Evolutionary conservation across 208 protist genomes (phyloP).

Genomic region (Crithidia sp.): DNA sequence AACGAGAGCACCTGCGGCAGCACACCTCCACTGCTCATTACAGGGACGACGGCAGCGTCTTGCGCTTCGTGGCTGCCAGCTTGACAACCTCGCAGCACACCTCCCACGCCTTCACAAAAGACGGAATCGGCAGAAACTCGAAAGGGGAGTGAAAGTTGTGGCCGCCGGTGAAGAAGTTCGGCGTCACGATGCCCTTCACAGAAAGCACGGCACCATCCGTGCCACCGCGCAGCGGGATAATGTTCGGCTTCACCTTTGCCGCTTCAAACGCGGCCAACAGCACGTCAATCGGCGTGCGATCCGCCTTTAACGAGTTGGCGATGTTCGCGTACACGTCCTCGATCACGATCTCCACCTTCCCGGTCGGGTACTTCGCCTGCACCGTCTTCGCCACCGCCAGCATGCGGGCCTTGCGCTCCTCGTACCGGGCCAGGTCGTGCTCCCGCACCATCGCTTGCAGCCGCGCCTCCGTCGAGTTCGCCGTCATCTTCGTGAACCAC

Average conservation of each 20-base stretch:
- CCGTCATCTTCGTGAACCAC: conserved; percentile 76
- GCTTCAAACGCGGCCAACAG: conserved; percentile 63
- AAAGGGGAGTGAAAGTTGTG: conserved; percentile 89
- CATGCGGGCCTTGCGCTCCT: conserved; percentile 56
- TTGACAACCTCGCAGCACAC: conserved; percentile 74
- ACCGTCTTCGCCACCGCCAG: conserved; percentile 54
- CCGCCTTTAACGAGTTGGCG: conserved; percentile 56
- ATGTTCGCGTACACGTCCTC: conserved; percentile 84
- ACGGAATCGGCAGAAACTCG: conserved; percentile 83
- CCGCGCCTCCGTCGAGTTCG: conserved; percentile 51
- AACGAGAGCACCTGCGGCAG: too few relatives aligned
- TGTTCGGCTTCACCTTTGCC: conserved; percentile 69
- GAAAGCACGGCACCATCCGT: conserved; percentile 85
- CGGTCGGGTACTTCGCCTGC: conserved; percentile 65
- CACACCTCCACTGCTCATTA: neutral
- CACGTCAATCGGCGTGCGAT: conserved; percentile 72
- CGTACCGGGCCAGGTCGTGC: conserved; percentile 61
- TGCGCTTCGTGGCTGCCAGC: conserved; percentile 46
- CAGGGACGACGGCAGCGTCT: conserved; percentile 15
- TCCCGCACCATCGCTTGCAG: conserved; percentile 76
- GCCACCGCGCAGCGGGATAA: conserved; percentile 84
- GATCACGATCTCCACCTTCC: conserved; percentile 61
- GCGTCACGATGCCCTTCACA: conserved; percentile 66
- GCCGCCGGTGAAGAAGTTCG: conserved; percentile 88
- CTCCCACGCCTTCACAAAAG: conserved; percentile 85